Evolutionary conservation across 2,329 filamentous ascomycete genomes (phyloP).

Genomic region (Apiospora saccharicola): DNA sequence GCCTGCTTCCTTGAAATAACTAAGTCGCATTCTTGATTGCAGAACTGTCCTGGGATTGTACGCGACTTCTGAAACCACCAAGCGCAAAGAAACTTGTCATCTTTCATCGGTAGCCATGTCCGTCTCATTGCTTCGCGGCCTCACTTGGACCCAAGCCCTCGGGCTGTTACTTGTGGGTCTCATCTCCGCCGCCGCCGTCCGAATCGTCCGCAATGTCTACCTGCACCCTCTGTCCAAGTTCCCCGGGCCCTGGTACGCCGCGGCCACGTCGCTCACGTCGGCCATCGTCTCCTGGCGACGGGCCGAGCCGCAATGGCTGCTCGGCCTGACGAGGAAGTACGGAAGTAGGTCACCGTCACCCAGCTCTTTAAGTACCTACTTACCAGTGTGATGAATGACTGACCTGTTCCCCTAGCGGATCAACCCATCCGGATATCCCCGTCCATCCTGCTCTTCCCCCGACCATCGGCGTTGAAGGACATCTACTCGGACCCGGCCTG

Average conservation of each 20-base stretch:
- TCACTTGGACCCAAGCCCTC: background rate
- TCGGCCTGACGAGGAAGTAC: slow-evolving; percentile 34
- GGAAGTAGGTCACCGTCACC: slow-evolving; percentile 21
- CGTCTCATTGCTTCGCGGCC: background rate
- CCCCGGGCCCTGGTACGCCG: slow-evolving; percentile 34
- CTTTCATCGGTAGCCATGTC: background rate
- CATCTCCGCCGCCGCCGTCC: background rate
- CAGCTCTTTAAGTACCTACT: background rate
- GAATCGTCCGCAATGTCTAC: slow-evolving; percentile 32
- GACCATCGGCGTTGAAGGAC: slow-evolving; percentile 44
- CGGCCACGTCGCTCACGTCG: slow-evolving; percentile 32
- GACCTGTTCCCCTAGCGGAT: slow-evolving; percentile 28
- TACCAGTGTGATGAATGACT: background rate
- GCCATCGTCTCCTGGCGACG: slow-evolving; percentile 32
- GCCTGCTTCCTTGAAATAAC: background rate
- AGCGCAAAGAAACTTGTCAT: background rate
- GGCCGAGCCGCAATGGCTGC: slow-evolving; percentile 35
- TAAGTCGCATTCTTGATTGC: background rate
- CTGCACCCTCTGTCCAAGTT: slow-evolving; percentile 34
- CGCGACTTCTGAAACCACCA: background rate
- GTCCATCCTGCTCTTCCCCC: slow-evolving; percentile 46
- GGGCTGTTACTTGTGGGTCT: background rate
- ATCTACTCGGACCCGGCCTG: slow-evolving; percentile 48
- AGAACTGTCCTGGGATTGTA: background rate
- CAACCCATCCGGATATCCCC: slow-evolving; percentile 47